Conservation (phyloP, 495 filamentous ascomycete species). For the Penicillium mononematosum region DNA sequence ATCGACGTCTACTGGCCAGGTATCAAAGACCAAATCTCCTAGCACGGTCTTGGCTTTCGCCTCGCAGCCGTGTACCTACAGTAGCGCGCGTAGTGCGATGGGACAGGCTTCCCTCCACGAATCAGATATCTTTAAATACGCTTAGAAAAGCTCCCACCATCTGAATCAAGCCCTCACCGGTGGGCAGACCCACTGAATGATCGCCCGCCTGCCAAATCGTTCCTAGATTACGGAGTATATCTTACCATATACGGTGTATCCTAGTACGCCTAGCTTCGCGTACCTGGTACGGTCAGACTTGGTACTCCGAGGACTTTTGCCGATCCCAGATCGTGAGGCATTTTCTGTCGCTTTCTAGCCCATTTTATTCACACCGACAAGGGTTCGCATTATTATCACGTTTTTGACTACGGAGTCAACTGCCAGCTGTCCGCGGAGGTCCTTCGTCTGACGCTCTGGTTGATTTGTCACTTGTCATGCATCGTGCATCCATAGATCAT, state of each 20-base stretch:
- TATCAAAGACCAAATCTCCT: background rate
- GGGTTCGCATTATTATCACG: background rate
- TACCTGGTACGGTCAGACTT: background rate
- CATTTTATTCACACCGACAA: background rate
- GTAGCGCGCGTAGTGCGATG: constrained; percentile 23
- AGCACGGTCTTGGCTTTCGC: constrained; percentile 25
- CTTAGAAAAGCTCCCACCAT: constrained; percentile 15
- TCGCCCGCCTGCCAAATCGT: constrained; percentile 33
- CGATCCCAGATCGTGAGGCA: constrained; percentile 19
- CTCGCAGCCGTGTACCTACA: constrained; percentile 33
- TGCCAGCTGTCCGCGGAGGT: constrained; percentile 1
- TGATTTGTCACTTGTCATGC: background rate
- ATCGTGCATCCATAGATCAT: too few relatives aligned
- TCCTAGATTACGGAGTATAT: constrained; percentile 13
- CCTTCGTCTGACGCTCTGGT: background rate
- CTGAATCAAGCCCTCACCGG: constrained; percentile 33
- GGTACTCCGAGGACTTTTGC: constrained; percentile 2
- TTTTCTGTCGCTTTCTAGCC: constrained; percentile 6
- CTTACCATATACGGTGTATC: constrained; percentile 1
- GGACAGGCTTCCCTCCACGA: constrained; percentile 11
- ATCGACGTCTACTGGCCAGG: constrained; percentile 2
- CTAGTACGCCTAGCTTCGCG: background rate
- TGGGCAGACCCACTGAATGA: constrained; percentile 29
- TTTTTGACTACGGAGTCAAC: too few relatives aligned
- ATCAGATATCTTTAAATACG: constrained; percentile 20